phyloP scores from a whole-genome alignment of 2,329 filamentous ascomycete genomes.

The Aspergillus quadricinctus region DNA sequence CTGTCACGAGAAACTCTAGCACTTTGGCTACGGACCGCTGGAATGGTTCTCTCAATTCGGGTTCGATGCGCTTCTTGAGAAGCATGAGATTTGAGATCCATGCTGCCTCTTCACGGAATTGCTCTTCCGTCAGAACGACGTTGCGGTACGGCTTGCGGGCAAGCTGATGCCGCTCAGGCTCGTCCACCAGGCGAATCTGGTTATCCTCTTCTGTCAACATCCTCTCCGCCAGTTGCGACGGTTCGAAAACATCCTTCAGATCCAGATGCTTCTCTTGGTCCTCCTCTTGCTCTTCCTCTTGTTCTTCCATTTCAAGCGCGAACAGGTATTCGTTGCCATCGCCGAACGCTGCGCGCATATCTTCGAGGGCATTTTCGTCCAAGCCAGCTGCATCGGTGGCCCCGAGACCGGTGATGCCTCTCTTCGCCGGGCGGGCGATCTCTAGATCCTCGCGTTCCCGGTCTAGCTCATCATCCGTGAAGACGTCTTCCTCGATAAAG shows the following conservation, averaged over 20 bases:
- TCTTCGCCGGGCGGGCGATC: constrained; percentile 73
- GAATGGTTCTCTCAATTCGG: constrained; percentile 75
- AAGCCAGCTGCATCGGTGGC: constrained; percentile 77
- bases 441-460: constrained; percentile 80
- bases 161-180: constrained; percentile 91
- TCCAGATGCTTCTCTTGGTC: constrained; percentile 80
- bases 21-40: constrained; percentile 86
- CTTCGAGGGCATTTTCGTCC: constrained; percentile 87
- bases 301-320: constrained; percentile 83
- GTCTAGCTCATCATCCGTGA: constrained; percentile 75
- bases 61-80: constrained; percentile 73
- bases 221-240: constrained; percentile 87
- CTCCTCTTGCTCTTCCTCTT: constrained; percentile 71
- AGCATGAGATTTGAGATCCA: constrained; percentile 92
- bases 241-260: constrained; percentile 97
- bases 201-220: constrained; percentile 96
- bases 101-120: constrained; percentile 81
- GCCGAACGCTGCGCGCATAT: constrained; percentile 94
- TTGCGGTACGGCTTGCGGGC: constrained; percentile 85
- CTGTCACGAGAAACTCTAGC: constrained; percentile 88
- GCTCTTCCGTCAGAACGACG: constrained; percentile 72
- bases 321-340: constrained; percentile 95
- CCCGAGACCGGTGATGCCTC: constrained; percentile 61
- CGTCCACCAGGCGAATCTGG: constrained; percentile 77
- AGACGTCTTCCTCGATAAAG: constrained; percentile 96